These are phyloP conservation scores for Polymyxa betae DNA, from an alignment of 208 protist species.

Conservation along the genomic window DNA sequence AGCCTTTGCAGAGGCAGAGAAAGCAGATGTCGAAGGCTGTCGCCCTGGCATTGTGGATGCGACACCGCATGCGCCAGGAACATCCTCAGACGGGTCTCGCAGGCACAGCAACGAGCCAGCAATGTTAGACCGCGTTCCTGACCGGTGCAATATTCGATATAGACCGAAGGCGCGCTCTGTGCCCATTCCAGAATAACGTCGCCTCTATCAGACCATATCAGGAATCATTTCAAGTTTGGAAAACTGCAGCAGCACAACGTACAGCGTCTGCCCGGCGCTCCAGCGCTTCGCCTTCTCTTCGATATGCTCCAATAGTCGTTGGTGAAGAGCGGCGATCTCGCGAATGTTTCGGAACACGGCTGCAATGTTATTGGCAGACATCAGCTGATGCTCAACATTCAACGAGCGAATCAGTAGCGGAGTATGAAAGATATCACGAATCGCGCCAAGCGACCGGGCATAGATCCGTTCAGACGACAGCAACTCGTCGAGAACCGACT, in stretches of 20 bases:
- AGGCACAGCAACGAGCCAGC: not conserved
- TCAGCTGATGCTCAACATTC: constrained; percentile 6
- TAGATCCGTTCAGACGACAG: constrained; percentile 23
- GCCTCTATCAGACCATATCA: not conserved
- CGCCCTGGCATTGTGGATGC: constrained; percentile 47
- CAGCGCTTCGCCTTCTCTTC: constrained; percentile 2
- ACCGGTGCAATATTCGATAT: not conserved
- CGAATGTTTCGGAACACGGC: constrained; percentile 28
- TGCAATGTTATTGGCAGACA: not conserved
- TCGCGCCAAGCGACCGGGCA: not conserved
- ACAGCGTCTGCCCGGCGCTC: not conserved
- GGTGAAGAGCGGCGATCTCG: constrained; percentile 1
- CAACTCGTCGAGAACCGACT: constrained; percentile 37
- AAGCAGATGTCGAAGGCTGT: constrained; percentile 1
- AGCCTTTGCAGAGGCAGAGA: not conserved
- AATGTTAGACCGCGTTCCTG: not conserved
- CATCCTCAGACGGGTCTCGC: not conserved
- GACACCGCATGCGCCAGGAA: constrained; percentile 42
- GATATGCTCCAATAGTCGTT: not conserved
- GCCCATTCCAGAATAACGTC: not conserved
- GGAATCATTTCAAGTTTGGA: not conserved
- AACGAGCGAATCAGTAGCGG: constrained; percentile 38
- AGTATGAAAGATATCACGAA: constrained; percentile 38
- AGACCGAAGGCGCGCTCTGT: not conserved
- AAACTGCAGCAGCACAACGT: no score